Evolutionary conservation across 2,329 filamentous ascomycete genomes (phyloP).

Genomic region (Xylaria sp.): DNA sequence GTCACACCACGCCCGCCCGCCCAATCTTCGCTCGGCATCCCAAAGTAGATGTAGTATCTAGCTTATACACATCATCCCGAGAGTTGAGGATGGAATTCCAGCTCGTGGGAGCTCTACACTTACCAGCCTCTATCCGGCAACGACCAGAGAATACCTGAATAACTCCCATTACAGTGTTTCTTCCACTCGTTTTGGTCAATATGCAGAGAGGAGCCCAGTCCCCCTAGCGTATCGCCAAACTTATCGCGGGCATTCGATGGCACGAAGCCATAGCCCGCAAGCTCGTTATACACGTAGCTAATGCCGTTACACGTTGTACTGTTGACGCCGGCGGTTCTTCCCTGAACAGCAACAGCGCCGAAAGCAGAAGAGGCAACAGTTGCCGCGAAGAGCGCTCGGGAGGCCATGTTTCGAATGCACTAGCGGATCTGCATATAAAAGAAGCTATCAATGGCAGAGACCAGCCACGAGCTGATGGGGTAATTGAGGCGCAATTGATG

Average conservation of each 20-base stretch:
- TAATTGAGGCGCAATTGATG: background rate
- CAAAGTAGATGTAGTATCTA: background rate
- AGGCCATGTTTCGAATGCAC: conserved; percentile 17
- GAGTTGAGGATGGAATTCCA: background rate
- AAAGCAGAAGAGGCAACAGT: conserved; percentile 27
- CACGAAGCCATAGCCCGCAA: conserved; percentile 74
- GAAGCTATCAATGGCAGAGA: background rate
- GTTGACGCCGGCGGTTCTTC: conserved; percentile 39
- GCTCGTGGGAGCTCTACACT: conserved; percentile 21
- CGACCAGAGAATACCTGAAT: conserved; percentile 70
- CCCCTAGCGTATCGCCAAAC: conserved; percentile 75
- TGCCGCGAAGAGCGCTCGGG: conserved; percentile 19
- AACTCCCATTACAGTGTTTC: conserved; percentile 61
- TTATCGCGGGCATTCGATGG: conserved; percentile 69
- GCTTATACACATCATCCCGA: background rate
- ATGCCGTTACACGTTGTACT: conserved; percentile 66
- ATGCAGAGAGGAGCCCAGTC: conserved; percentile 73
- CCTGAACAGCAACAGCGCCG: conserved; percentile 29
- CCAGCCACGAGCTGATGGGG: background rate
- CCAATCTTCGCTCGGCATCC: background rate
- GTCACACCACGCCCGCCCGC: background rate
- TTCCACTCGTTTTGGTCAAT: conserved; percentile 66
- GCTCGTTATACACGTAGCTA: conserved; percentile 71
- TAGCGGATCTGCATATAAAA: background rate
- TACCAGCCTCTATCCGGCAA: conserved; percentile 76